Conservation (phyloP, 2,329 filamentous ascomycete genomes). For the Claviceps sp. region DNA sequence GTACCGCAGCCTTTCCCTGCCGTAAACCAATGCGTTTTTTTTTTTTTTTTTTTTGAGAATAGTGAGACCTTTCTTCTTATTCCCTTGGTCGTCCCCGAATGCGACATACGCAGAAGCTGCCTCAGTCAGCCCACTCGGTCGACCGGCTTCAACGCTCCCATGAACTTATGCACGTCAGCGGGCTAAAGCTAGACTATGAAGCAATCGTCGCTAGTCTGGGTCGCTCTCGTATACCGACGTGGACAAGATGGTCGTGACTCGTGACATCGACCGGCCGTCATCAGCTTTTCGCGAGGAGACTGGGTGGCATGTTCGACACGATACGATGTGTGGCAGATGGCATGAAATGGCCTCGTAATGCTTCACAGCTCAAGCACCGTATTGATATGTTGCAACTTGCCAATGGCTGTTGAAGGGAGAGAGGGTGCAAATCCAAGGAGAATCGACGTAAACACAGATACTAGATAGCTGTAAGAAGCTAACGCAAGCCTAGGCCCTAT, state of each 20-base stretch:
- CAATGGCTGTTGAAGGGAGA: not conserved
- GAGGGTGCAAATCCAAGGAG: too few species aligned
- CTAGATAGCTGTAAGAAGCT: too few species aligned
- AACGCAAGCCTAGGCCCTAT: too few species aligned
- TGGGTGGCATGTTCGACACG: not conserved
- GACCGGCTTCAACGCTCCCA: not conserved
- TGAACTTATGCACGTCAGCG: not conserved
- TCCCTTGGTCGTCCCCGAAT: not conserved
- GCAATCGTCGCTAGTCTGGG: not conserved
- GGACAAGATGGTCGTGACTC: not conserved
- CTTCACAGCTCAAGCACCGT: not conserved
- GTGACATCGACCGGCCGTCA: not conserved
- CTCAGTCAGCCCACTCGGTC: not conserved
- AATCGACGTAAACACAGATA: too few species aligned
- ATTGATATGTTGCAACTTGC: not conserved
- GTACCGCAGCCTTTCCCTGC: not conserved
- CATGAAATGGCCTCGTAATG: not conserved
- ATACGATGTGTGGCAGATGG: not conserved
- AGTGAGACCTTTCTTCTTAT: not conserved
- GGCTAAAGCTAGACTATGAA: not conserved
- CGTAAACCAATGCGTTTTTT: too few species aligned
- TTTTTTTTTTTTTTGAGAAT: too few species aligned
- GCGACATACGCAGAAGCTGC: not conserved
- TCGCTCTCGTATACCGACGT: slow-evolving; percentile 24
- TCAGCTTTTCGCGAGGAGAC: not conserved